phyloP scores from a whole-genome alignment of 495 filamentous ascomycete genomes.

The Aspergillus steynii region DNA sequence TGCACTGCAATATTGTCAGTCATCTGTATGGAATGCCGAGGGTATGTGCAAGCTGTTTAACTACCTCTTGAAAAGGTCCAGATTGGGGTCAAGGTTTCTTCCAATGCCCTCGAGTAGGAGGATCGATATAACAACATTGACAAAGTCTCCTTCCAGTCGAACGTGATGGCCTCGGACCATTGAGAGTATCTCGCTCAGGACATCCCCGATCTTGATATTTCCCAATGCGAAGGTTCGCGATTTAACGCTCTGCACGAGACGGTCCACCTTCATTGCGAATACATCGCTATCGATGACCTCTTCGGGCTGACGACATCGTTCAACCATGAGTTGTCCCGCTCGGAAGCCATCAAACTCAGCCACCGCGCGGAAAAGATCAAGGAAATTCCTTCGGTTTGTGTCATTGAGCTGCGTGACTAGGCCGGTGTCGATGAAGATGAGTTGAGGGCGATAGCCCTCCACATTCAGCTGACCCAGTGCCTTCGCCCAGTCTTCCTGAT shows the following conservation, averaged over 20 bases:
- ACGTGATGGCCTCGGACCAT: constrained; percentile 97
- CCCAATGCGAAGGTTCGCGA: constrained; percentile 87
- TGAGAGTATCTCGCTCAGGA: constrained; percentile 80
- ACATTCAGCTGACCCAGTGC: constrained; percentile 77
- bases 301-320: constrained; percentile 87
- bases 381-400: constrained; percentile 83
- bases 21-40: constrained; percentile 7
- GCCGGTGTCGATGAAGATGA: constrained; percentile 97
- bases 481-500: constrained; percentile 66
- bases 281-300: constrained; percentile 84
- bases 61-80: constrained; percentile 85
- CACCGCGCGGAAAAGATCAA: constrained; percentile 93
- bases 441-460: constrained; percentile 89
- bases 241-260: constrained; percentile 88
- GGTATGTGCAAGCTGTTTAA: constrained; percentile 17
- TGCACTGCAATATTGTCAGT: constrained; percentile 54
- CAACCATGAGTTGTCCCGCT: constrained; percentile 93
- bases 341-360: constrained; percentile 97
- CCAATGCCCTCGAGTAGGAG: constrained; percentile 94
- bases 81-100: constrained; percentile 75
- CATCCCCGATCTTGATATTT: constrained; percentile 94
- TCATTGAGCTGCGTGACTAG: constrained; percentile 92
- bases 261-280: constrained; percentile 95
- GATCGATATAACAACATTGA: constrained; percentile 96
- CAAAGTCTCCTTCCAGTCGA: constrained; percentile 93